Base-by-base conservation (phyloP, 169 alveolate genomes). In the Ichthyophthirius multifiliis region DNA sequence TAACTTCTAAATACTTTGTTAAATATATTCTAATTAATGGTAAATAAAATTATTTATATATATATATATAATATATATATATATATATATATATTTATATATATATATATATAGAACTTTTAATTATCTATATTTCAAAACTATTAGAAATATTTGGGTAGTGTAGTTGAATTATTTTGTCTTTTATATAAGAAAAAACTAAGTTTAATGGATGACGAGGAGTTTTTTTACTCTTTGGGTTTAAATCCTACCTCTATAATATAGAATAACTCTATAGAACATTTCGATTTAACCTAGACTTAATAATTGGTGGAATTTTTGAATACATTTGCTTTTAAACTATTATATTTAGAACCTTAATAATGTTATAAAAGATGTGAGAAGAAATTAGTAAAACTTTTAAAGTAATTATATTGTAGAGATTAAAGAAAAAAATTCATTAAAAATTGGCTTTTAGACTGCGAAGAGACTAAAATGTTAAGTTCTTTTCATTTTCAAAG, bases 141-240 rank as follows among this genome's bases (percentile, higher is more conserved):
- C 5, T 39, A 55, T 55, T 55, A 34, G 1, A 55, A 55, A 10
- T 55, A 15, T 27, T 55, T 55, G 39, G 13, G 43, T 10, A 55
- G 31, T 55, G 71, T 55, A 0, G 41, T 55, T 27, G 71, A 39
- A 20, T 27, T 55, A 10, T 55, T 55, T 27, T 55, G 71, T 10
- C 27, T 55, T 27, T n/a, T 67, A 37, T 67, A 35, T 41, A 67
- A 67, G 20, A 34, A 67, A 23, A 67, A 41, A 67, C 31, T 67
- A 20, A 41, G 41, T 12, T 34, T 67, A 30, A 35, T 67, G 55
- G 77, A 67, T 67, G 77, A 67, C 45, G 46, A 39, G 13, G 77
- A 67, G 13, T 67, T 67, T 44, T 67, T 67, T 67, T 32, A 44
- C 4, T 34, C 20, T 39, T 35, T 34, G 5, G 77, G 46, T 3